Conservation (phyloP, 2,329 filamentous ascomycete genomes). For the Diaporthe caulivora region DNA sequence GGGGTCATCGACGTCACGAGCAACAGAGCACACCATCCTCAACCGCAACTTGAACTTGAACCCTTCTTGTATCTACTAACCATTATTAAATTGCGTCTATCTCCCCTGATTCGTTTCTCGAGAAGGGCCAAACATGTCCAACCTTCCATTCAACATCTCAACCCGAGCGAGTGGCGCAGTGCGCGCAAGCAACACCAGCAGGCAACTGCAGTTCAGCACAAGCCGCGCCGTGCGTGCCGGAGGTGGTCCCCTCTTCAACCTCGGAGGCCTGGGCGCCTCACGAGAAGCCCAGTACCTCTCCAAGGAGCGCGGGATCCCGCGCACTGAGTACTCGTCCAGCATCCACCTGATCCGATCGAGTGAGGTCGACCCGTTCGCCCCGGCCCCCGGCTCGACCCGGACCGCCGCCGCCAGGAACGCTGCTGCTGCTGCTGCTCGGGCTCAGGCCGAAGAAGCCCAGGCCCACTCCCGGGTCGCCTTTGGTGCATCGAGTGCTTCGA, state of each 20-base stretch:
- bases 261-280: conserved; percentile 33
- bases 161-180: background rate
- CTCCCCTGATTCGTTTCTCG: background rate
- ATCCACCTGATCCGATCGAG: conserved; percentile 38
- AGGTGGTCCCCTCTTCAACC: conserved; percentile 29
- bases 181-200: background rate
- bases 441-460: background rate
- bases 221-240: background rate
- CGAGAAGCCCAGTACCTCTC: conserved; percentile 37
- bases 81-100: background rate
- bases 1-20: conserved; percentile 25
- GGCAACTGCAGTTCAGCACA: conserved; percentile 27
- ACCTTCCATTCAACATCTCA: background rate
- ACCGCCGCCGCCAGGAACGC: background rate
- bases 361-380: conserved; percentile 38
- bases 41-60: too few species aligned
- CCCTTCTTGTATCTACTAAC: background rate
- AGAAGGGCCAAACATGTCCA: background rate
- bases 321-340: conserved; percentile 34
- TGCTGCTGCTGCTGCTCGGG: background rate
- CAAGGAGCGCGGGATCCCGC: conserved; percentile 35
- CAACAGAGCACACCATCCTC: background rate
- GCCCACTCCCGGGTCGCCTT: background rate
- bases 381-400: conserved; percentile 27
- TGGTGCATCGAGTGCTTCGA: background rate